Base-by-base conservation (phyloP, 148 eudicot genomes). In the Camellia granthamiana region DNA sequence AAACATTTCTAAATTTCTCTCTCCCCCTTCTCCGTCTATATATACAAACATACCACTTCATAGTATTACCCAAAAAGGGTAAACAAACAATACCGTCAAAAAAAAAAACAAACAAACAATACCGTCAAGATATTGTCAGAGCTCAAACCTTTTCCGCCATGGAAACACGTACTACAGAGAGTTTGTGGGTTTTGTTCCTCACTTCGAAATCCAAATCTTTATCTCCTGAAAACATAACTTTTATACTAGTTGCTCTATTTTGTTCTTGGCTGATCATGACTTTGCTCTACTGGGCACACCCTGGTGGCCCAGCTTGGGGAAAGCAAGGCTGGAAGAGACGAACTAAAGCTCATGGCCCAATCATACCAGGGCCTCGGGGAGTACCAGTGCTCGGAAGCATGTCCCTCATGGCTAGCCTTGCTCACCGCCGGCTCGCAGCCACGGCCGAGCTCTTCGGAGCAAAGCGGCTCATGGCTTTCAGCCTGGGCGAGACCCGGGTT, bases 251-350 rank as follows among this genome's bases (percentile, higher is more conserved):
- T 42, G 7, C 58, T 56, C 44, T 74, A 12, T 43, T 18, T 19
- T 60, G 5, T 2, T 75, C 77, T 23, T 83, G 79, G 61, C 19
- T 90, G 15, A 49, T 65, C 82, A 59, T 81, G 55, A 56, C 81
- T 68, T 14, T 85, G 14, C 43, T 86, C 73, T 81, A 81, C 80
- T 91, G 97, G 97, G 75, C 88, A 8, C 83, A 87, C 83, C 86
- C 84, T 0, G 94, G 97, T 11, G 97, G 97, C 74, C 88, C 92
- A 2, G 94, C 97, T 7, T 91, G 97, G 94, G 94, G 97, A 7
- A 89, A 84, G 42, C 23, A 84, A 64, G 64, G 78, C 30, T 81
- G 77, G 80, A 79, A 18, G 19, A 46, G 56, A 72, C 4, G 23
- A 67, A 18, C 51, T 38, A 47, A 64, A 21, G 38, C 23, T 51